Conservation (phyloP, 352 stramenopile species). For the Pythium rishiriense region DNA sequence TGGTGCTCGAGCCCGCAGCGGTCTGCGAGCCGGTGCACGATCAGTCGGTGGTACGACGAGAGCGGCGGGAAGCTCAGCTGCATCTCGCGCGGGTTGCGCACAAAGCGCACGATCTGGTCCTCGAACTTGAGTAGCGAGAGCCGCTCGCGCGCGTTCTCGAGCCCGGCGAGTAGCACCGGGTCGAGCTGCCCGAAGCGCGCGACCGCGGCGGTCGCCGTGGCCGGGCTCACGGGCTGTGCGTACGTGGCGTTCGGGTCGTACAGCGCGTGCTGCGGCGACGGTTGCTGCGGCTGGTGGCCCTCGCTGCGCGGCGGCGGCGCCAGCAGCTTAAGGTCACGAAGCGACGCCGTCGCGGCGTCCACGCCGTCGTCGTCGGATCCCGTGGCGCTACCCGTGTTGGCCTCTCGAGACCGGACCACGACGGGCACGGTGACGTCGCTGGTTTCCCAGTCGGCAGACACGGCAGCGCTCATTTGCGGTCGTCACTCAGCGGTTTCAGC, state of each 20-base stretch:
- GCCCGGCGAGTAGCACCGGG: constrained; percentile 69
- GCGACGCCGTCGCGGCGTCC: constrained; percentile 25
- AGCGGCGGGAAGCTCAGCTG: constrained; percentile 81
- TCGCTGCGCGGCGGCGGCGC: constrained; percentile 23
- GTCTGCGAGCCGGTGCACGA: constrained; percentile 92
- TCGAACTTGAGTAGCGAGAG: constrained; percentile 86
- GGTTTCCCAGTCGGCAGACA: constrained; percentile 26
- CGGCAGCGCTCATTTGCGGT: constrained; percentile 19
- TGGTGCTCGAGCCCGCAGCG: constrained; percentile 92
- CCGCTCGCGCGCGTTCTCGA: constrained; percentile 81
- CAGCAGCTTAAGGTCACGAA: constrained; percentile 44
- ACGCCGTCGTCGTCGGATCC: constrained; percentile 5
- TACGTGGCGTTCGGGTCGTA: constrained; percentile 33
- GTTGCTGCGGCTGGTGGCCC: constrained; percentile 16
- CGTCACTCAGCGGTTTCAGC: not conserved
- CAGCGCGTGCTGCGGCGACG: constrained; percentile 20
- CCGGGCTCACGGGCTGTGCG: constrained; percentile 46
- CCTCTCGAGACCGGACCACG: not conserved
- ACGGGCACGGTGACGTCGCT: constrained; percentile 10
- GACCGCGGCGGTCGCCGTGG: constrained; percentile 52
- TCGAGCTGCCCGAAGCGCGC: constrained; percentile 58
- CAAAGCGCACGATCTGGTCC: constrained; percentile 85
- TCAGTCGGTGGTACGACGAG: constrained; percentile 87
- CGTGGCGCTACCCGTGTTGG: not conserved
- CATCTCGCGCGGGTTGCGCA: constrained; percentile 57